Evolutionary conservation across 2,329 filamentous ascomycete genomes (phyloP), one percentile per base, ranked within the genome.

Genomic region (Tolypocladium nubicola): DNA sequence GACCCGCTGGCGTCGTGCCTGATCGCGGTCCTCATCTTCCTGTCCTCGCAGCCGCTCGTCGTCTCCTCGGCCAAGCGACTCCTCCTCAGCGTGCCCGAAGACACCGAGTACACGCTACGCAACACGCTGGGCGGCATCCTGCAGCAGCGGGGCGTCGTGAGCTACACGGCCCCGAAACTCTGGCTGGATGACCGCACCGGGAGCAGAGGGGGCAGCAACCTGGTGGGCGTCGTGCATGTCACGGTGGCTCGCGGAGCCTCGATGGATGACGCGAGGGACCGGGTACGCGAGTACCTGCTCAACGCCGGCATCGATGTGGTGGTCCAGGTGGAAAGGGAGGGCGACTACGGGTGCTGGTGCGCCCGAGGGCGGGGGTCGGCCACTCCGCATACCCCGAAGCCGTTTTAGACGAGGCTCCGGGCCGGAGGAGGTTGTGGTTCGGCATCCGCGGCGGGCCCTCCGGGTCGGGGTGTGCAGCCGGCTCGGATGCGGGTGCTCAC

Each of bases 1-100:
- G 94, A 99, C 69, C 94, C 94, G 2, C 74, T 97, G 23, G 94
- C 94, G 0, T 97, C 93, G 0, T 95, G 92, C 70, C 80, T 97
- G 59, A 99, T 99, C 63, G 93, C 94, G 0, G 80, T 94, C 33
- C 79, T 99, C 52, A 99, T 99, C 63, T 92, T 97, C 70, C 81
- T 88, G n/a, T 96, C 92, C 10, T 90, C 94, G 0, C 83, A 93
- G 37, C 94, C 94, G 0, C 81, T 99, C 0, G 91, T 99, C 26
- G 85, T 84, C 60, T 90, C 88, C 19, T 91, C 89, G 1, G 94
- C 91, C 1, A 88, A 87, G 65, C 87, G 89, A 23, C 76, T 99
- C 4, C 78, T 99, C 26, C 80, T 99, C 3, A 90, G 90, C 21
- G 81, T 97, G 2, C 90, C 94, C 0, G 89, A 89, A 47, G 86